Evolutionary conservation across 2,329 filamentous ascomycete genomes (phyloP).

Genomic region (Penicillium glabrum): DNA sequence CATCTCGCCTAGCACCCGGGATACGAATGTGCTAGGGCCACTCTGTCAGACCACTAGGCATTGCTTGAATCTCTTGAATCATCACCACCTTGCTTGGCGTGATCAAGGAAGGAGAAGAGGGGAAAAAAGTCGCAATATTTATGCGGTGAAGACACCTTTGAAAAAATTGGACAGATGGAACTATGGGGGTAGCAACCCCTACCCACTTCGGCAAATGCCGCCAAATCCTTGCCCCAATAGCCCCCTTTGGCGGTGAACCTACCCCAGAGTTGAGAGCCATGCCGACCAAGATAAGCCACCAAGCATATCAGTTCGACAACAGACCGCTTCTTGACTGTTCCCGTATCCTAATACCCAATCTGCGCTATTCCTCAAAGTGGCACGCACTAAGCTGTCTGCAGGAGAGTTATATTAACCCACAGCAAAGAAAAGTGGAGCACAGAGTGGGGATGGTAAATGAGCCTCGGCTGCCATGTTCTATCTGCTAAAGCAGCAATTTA

Average conservation of each 20-base stretch:
- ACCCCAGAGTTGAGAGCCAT: conserved; percentile 1
- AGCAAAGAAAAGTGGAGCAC: conserved; percentile 8
- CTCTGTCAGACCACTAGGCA: conserved; percentile 5
- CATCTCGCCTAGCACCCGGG: background rate
- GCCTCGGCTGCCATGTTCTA: conserved; percentile 10
- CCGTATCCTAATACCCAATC: background rate
- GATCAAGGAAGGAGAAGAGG: background rate
- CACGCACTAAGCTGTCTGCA: conserved; percentile 11
- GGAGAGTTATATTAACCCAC: conserved; percentile 5
- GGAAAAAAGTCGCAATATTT: background rate
- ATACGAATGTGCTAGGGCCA: background rate
- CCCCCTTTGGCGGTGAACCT: background rate
- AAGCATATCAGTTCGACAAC: background rate
- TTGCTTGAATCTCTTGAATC: conserved; percentile 15
- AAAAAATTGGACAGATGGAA: background rate
- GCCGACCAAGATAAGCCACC: conserved; percentile 1
- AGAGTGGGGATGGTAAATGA: conserved; percentile 9
- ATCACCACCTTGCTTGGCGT: conserved; percentile 9
- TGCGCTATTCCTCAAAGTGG: conserved; percentile 11
- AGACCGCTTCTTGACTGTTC: conserved; percentile 15
- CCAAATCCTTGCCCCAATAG: background rate
- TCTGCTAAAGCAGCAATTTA: background rate
- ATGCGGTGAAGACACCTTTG: background rate
- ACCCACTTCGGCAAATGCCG: background rate
- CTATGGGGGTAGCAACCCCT: background rate